Base-by-base conservation (phyloP, 2,329 filamentous ascomycete genomes). In the Raffaelea ambrosiae region DNA sequence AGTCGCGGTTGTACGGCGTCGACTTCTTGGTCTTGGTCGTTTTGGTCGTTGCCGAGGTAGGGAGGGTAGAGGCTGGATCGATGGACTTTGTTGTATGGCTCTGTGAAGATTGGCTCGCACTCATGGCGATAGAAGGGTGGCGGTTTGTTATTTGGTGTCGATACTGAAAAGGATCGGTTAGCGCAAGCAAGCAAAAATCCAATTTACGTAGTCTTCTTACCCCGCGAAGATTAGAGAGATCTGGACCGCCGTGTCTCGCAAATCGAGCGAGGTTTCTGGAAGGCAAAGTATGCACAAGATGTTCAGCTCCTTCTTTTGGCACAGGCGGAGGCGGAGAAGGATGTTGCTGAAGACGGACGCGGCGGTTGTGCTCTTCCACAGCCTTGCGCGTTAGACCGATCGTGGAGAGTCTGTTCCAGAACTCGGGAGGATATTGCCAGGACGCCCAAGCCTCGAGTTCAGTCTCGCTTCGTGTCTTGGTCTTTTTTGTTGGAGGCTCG, bases 1-100 rank as follows among this genome's bases (percentile, higher is more conserved):
- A 69, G 48, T 57, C 53, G 40, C 55, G 54, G 53, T 63, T 52
- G 51, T 67, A 66, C 1, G 56, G 49, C 40, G 55, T 53, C 23
- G 55, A 58, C 46, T 50, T 61, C 38, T 54, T 58, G 8, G 49
- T 63, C 33, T 46, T 60, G 40, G 40, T 54, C 14, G 33, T 40
- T 53, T n/a, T 55, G 33, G 43, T 5, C 16, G 43, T 35, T 35
- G 22, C 18, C 23, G 42, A 44, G 23, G 41, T 58, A 46, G 41
- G 23, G 10, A 45, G 42, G 20, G 52, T 47, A 16, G 52, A 55
- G 11, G 49, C 56, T 43, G 48, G 53, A 19, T 52, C 55, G 18
- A 47, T 53, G 42, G 53, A 49, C n/a, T n/a, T n/a, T 43, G 51
- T 47, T 18, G 48, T 44, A 42, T 43, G 52, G 49, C 26, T 48